phyloP scores from a whole-genome alignment of 306 rosid species.

The Mimosa bimucronata region DNA sequence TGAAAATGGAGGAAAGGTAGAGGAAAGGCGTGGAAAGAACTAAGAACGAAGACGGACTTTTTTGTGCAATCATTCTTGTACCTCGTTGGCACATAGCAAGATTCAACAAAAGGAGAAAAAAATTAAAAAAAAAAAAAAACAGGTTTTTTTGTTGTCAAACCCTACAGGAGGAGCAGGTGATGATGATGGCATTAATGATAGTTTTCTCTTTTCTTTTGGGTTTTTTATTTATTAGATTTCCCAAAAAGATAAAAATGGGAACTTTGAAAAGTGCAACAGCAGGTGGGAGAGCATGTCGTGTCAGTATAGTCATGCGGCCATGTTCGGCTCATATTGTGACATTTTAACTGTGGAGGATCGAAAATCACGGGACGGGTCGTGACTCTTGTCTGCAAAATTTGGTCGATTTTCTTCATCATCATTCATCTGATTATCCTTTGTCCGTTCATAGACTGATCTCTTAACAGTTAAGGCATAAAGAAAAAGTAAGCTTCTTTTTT shows the following conservation, averaged over 20 bases:
- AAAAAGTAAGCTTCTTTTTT: background rate
- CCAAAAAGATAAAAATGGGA: slow-evolving; percentile 26
- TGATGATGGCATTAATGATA: slow-evolving; percentile 31
- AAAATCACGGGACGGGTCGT: slow-evolving; percentile 32
- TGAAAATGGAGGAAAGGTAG: background rate
- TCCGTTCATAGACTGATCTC: background rate
- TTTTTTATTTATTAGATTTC: slow-evolving; percentile 13
- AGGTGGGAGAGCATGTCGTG: slow-evolving; percentile 32
- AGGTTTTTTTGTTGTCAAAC: slow-evolving; percentile 10
- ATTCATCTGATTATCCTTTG: background rate
- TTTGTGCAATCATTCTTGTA: slow-evolving; percentile 1
- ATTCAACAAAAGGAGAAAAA: background rate
- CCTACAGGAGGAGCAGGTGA: slow-evolving; percentile 24
- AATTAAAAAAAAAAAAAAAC: background rate
- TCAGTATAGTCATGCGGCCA: slow-evolving; percentile 37
- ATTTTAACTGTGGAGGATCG: background rate
- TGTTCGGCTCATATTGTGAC: background rate
- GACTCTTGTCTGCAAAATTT: background rate
- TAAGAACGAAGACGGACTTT: slow-evolving; percentile 30
- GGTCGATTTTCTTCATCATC: background rate
- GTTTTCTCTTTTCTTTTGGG: background rate
- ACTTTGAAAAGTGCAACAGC: slow-evolving; percentile 38
- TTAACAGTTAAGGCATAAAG: background rate
- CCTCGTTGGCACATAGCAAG: slow-evolving; percentile 33
- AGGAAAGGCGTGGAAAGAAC: slow-evolving; percentile 31